Percentiles rank a stretch among this genome's conserved stretches.
These are phyloP conservation scores for Tricholoma flavovirens DNA, from an alignment of 768 basidiomycete species.

Conservation along the genomic window DNA sequence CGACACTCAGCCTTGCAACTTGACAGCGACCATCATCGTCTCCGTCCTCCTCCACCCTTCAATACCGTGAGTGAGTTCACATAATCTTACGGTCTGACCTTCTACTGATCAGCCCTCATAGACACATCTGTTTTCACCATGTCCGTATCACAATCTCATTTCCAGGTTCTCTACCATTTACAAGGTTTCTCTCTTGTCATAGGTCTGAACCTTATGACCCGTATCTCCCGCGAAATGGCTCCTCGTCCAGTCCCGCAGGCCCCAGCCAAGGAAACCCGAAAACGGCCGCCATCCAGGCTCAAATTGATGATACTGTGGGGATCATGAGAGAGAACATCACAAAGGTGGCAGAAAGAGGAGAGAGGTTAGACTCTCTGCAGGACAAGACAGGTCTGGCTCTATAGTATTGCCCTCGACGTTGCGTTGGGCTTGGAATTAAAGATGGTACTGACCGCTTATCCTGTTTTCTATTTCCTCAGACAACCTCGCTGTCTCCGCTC, in stretches of 20 bases:
- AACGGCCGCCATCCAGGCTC: conserved; percentile 93
- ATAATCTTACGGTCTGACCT: not conserved
- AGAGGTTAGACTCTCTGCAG: conserved; percentile 88
- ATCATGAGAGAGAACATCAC: conserved; percentile 99
- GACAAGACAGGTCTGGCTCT: conserved; percentile 89
- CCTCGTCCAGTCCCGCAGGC: conserved; percentile 48
- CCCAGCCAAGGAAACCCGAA: conserved; percentile 62
- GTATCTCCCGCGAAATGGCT: conserved; percentile 85
- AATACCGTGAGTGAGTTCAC: conserved; percentile 30
- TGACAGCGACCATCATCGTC: conserved; percentile 22
- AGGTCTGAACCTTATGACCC: conserved; percentile 99
- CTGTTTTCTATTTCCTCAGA: conserved; percentile 43
- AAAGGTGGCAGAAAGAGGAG: conserved; percentile 92
- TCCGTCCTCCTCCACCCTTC: conserved; percentile 28
- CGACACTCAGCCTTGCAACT: conserved; percentile 14
- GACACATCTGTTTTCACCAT: conserved; percentile 32
- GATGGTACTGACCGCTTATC: not conserved
- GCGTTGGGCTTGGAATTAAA: not conserved
- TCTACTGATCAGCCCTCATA: conserved; percentile 2
- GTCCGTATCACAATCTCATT: conserved; percentile 22
- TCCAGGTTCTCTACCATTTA: conserved; percentile 6
- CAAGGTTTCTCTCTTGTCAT: conserved; percentile 8
- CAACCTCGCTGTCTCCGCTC: conserved; percentile 96
- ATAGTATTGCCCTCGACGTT: not conserved
- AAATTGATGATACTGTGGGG: conserved; percentile 95